Base-by-base conservation (phyloP, 768 basidiomycete genomes). In the Auriscalpium orientale region DNA sequence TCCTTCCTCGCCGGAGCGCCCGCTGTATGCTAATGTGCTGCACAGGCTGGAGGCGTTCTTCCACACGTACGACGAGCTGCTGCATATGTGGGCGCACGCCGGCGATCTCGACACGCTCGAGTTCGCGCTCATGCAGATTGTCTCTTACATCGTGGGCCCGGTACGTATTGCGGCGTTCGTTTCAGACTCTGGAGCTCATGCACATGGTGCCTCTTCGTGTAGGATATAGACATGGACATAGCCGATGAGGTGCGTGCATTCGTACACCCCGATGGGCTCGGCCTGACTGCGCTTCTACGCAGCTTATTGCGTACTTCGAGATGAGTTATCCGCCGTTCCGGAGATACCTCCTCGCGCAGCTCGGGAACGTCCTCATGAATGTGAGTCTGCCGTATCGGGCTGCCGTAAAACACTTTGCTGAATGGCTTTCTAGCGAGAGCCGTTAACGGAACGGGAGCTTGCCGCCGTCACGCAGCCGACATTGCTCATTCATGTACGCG, bases 11-110 rank as follows among this genome's bases (percentile, higher is more conserved):
- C n/a, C 5, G 9, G 36, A 13, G 5, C 20, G 12, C n/a, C 16
- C 18, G 4, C 13, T 15, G 40, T 13, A 16, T 33, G 15, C 7
- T 48, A 3, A 48, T 20, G 13, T n/a, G 13, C 6, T 21, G n/a
- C 28, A 13, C 46, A 48, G 46, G 46, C 8, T 48, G 2, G n/a
- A 20, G 7, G 36, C 46, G 18, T 34, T 20, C 35, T 15, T 21
- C 43, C 22, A 47, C 15, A 66, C 66, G 5, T 66, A 58, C 21
- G 56, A 52, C 18, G 66, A 67, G 18, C 55, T 67, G 6, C 55
- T 66, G n/a, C 59, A 65, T 8, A 59, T 67, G 53, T 67, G 66
- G 66, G 62, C 57, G 35, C 62, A 65, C 44, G 64, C 66, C 5
- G 58, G 57, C 20, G 60, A 66, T 49, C 54, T 66, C n/a, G 66